Evolutionary conservation across 805 yeast genomes (phyloP), one percentile per base, ranked within the genome.

Genomic region (Candida oleophila): DNA sequence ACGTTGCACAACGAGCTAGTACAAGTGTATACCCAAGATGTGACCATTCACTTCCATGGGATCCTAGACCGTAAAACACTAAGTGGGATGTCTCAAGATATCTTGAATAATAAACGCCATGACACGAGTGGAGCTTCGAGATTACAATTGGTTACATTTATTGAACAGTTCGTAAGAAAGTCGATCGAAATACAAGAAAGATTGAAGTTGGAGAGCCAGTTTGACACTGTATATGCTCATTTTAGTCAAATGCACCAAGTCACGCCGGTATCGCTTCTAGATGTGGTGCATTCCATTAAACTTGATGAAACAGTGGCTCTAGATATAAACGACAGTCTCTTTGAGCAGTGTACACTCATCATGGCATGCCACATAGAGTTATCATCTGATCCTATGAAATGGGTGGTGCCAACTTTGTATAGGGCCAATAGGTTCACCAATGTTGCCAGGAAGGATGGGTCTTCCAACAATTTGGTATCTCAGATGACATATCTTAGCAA

Each of bases 1-100:
- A 65, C 71, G 18, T 39, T 57, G 8, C 56, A 64, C 4, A 74
- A 74, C 47, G 62, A 63, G 18, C 39, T 66, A 3, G 47, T 50
- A 1, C 39, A 52, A 3, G 66, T 71, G 0, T 47, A 59, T 19
- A 60, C 74, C 4, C 51, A 49, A 18, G 55, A 61, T 37, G 53
- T 71, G n/a, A 59, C 61, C 3, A 61, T 71, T 38, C 71, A 65
- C 36, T 45, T 65, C 36, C 37, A n/a, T 9, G 12, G 9, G 3
- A 14, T 41, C 5, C 16, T 41, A 15, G 15, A 16, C 15, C 14
- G 21, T 4, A 18, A 16, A 12, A n/a, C 20, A 22, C 16, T 41
- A 3, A 59, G 50, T 2, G 52, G 57, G 53, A 49, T 66, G 5
- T 45, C 50, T 9, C 42, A 54, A 9, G 43, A 49, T 0, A 47